Base-by-base conservation (phyloP, 2,329 filamentous ascomycete species). In the Xylaria sp. region DNA sequence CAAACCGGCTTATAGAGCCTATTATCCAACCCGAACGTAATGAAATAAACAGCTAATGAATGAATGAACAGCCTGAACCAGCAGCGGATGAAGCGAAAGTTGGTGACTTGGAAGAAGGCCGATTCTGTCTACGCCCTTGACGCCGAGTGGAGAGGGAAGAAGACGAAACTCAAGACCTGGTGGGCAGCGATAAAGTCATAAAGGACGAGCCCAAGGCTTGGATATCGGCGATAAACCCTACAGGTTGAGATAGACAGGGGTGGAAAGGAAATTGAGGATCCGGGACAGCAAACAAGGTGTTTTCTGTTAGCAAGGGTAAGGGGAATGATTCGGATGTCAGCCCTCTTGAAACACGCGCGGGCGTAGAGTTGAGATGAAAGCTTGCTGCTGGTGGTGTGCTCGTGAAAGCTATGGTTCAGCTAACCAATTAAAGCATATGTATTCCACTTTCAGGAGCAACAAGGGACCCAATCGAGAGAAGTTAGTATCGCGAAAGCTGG, bases 41-140 rank as follows among this genome's bases (percentile, higher is more conserved):
- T 72, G 78, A 75, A 71, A 72, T 72, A 78, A 71, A 46, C 5
- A 65, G 77, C 74, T 79, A 78, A 78, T 81, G 80, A 78, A 78
- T 81, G 76, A 81, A 69, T 63, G 63, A 85, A 83, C 51, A 63
- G 62, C 54, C 66, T 80, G 81, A 85, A 80, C 87, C 86, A 89
- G 88, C 87, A 88, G 87, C 80, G 79, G 78, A 78, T 72, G 77
- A 79, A 81, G 76, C 77, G 78, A 83, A 82, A 79, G 77, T 79
- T 78, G 75, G 75, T 73, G 71, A 75, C 71, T 80, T 79, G 76
- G 76, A 79, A 79, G 76, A 77, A 74, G 79, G 78, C 77, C 78
- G 76, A 76, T 77, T 79, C 77, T 80, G 79, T 81, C 79, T 83
- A 83, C 81, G 79, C 81, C 81, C 81, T 82, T 79, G 79, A 80